Conservation (phyloP, 345 rosid genomes). For the rapeseed (Brassica napus) region DNA sequence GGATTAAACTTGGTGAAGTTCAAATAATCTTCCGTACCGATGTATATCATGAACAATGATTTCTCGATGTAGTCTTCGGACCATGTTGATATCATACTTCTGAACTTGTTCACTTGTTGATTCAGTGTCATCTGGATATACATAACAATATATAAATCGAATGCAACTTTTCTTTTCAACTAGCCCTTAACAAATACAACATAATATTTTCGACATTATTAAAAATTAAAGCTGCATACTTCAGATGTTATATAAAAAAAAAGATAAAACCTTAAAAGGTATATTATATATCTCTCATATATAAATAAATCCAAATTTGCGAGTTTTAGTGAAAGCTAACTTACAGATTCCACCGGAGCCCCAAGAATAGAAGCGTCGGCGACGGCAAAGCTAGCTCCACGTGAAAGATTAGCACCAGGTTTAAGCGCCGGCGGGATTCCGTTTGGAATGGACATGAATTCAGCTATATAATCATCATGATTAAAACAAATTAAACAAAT, state of each 20-base stretch:
- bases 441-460: constrained; percentile 31
- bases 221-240: not conserved
- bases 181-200: not conserved
- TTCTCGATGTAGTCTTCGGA: not conserved
- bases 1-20: constrained; percentile 22
- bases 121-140: constrained; percentile 21
- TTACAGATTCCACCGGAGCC: constrained; percentile 18
- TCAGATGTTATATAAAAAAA: not conserved
- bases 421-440: constrained; percentile 32
- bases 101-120: constrained; percentile 25
- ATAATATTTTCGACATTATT: not conserved
- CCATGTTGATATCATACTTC: constrained; percentile 15
- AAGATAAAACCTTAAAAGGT: not conserved
- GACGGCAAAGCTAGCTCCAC: constrained; percentile 39
- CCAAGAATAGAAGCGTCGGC: constrained; percentile 35
- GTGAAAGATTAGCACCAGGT: constrained; percentile 7
- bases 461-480: constrained; percentile 9
- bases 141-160: not conserved
- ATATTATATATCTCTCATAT: not conserved
- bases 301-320: not conserved
- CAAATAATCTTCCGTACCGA: constrained; percentile 36
- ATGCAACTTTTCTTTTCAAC: not conserved
- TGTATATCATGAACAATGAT: constrained; percentile 32
- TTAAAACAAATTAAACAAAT: not conserved
- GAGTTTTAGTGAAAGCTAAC: not conserved